Conservation (phyloP, 176 grass and related monocot species). For the Carex pumila region DNA sequence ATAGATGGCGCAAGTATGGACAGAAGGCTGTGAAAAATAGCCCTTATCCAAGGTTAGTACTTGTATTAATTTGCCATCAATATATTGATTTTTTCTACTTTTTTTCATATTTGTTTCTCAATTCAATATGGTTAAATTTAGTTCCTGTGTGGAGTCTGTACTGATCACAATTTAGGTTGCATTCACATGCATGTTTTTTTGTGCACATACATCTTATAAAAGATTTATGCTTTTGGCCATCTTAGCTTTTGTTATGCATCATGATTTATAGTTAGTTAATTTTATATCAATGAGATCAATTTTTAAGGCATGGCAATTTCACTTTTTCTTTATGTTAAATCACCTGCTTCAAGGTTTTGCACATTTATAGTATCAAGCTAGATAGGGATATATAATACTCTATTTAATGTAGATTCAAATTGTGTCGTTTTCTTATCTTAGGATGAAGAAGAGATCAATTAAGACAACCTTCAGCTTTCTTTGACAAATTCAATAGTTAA, state of each 20-base stretch:
- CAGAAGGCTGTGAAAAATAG: slow-evolving; percentile 99
- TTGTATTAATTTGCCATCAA: neutral
- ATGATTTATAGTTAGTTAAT: neutral
- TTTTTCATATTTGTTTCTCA: neutral
- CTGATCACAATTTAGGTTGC: neutral
- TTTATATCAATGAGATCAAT: neutral
- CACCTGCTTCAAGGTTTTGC: neutral
- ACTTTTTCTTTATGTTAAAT: neutral
- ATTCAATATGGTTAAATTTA: neutral
- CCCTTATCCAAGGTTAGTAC: slow-evolving; percentile 74
- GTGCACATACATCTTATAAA: neutral
- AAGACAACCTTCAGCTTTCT: neutral
- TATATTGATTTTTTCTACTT: neutral
- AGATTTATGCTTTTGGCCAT: neutral
- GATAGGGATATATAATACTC: neutral
- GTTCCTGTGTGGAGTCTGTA: neutral
- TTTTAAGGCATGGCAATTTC: neutral
- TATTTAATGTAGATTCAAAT: neutral
- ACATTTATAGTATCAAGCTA: neutral
- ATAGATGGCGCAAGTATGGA: slow-evolving; percentile 96
- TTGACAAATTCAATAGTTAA: neutral
- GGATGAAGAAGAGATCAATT: neutral
- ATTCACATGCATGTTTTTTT: neutral
- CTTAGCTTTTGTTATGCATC: neutral
- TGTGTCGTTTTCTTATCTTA: neutral